These are phyloP conservation scores for Panellus pusillus DNA, from an alignment of 768 basidiomycete genomes.

Conservation along the genomic window DNA sequence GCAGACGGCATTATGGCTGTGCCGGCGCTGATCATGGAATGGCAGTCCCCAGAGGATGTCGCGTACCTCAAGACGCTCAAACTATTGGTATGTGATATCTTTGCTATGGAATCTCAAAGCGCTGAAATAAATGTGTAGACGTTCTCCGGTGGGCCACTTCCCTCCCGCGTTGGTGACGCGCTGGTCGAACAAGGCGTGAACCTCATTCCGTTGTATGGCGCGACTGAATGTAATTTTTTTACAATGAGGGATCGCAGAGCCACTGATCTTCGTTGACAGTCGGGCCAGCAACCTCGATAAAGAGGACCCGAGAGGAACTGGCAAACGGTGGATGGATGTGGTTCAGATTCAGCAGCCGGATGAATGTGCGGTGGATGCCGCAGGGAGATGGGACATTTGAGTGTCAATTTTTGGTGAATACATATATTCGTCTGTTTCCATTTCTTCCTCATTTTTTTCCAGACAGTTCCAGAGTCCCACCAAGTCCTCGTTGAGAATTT, in stretches of 20 bases:
- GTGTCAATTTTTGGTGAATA: conserved; percentile 36
- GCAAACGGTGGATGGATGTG: conserved; percentile 32
- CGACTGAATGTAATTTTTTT: conserved; percentile 31
- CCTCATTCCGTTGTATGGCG: conserved; percentile 35
- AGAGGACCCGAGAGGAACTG: conserved; percentile 17
- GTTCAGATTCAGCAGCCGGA: conserved; percentile 28
- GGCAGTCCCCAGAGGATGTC: conserved; percentile 26
- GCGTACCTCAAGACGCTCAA: no score
- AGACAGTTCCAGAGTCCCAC: conserved; percentile 34
- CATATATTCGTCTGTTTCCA: no score
- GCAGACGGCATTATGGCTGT: conserved; percentile 34
- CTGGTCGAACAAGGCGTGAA: conserved; percentile 36
- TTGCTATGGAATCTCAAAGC: conserved; percentile 27
- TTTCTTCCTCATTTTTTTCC: neutral
- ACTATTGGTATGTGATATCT: no score
- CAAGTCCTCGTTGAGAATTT: conserved; percentile 37
- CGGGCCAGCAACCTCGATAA: conserved; percentile 19
- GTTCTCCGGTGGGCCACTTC: conserved; percentile 37
- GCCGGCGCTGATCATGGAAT: conserved; percentile 41
- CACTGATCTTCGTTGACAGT: conserved; percentile 15
- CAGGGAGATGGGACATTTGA: no score
- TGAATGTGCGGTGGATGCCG: conserved; percentile 33
- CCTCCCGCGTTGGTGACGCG: conserved; percentile 35
- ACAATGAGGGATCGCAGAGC: no score
- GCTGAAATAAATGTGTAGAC: no score